Base-by-base conservation (phyloP, 805 yeast genomes). In the Saccharomycopsis fibuligera region DNA sequence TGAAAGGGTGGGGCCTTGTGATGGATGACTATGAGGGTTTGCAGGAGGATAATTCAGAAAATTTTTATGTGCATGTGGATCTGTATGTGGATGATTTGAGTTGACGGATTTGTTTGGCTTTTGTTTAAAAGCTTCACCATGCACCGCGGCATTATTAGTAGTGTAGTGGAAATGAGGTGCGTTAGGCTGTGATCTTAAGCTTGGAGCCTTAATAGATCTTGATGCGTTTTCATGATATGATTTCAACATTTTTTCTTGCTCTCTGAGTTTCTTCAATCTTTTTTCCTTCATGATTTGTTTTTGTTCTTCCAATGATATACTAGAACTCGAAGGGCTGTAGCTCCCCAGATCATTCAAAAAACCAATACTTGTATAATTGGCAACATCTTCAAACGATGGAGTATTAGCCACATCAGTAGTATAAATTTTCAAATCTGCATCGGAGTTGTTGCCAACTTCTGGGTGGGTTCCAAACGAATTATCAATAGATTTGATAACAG, bases 181-280 rank as follows among this genome's bases (percentile, higher is more conserved):
- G 30, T 22, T 23, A 17, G 39, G 25, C 5, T 22, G 6, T n/a
- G n/a, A n/a, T n/a, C n/a, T n/a, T 23, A 36, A 19, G 16, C 31
- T 9, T 5, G 39, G 17, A 4, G 37, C 9, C n/a, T 46, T 22
- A 22, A 46, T 24, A 8, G 17, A 39, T 31, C 49, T 29, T 6
- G 45, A 39, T 5, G 38, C 31, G 9, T 17, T 39, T 25, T 36
- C 42, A 17, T 46, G 45, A 31, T 29, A 46, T 23, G 30, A 10
- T 24, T 14, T 23, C 27, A 22, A 5, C 36, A 31, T 5, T 38
- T 37, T 14, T 35, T 43, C 48, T 36, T 48, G 51, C 17, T 43
- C 44, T 38, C 44, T 43, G 21, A 48, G 41, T 35, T 48, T 48
- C 33, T 42, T 38, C 8, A 48, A 19, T 22, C 51, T 29, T 24